These are phyloP conservation scores for Stachybotrys chartarum DNA, from an alignment of 2,329 filamentous ascomycete genomes.

Conservation along the genomic window DNA sequence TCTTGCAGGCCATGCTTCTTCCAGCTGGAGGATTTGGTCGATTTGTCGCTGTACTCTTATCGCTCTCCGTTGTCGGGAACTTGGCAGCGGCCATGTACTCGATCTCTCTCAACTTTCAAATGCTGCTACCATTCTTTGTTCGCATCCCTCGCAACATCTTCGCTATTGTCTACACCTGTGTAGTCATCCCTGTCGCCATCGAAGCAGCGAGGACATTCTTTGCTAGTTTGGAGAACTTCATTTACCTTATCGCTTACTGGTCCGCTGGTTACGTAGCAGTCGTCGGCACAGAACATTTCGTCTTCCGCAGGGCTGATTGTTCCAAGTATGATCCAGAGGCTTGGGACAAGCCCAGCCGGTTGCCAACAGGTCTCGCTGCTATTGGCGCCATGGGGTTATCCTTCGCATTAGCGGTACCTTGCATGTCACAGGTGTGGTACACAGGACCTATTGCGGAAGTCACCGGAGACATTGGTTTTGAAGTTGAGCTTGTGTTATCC, in stretches of 20 bases:
- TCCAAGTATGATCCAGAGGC: constrained; percentile 27
- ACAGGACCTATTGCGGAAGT: constrained; percentile 44
- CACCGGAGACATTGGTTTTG: constrained; percentile 54
- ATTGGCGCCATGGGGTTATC: constrained; percentile 30
- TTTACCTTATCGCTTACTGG: constrained; percentile 36
- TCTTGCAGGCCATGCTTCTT: constrained; percentile 13
- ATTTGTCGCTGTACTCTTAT: constrained; percentile 24
- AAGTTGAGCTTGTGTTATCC: constrained; percentile 44
- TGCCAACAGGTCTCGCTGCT: constrained; percentile 32
- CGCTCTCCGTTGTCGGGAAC: constrained; percentile 24
- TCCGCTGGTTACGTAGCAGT: constrained; percentile 30
- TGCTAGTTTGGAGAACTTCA: constrained; percentile 31
- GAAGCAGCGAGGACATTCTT: constrained; percentile 29
- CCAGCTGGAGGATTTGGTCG: constrained; percentile 11
- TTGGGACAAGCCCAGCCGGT: constrained; percentile 31
- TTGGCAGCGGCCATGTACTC: constrained; percentile 26
- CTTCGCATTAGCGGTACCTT: constrained; percentile 40
- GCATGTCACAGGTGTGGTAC: constrained; percentile 48
- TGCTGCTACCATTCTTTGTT: constrained; percentile 21
- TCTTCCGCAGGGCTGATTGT: constrained; percentile 31
- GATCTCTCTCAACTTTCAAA: constrained; percentile 28
- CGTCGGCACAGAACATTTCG: constrained; percentile 28
- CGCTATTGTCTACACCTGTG: constrained; percentile 24
- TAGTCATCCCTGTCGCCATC: constrained; percentile 32
- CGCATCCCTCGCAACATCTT: constrained; percentile 31